A percentile compares a stretch with the other conserved stretches of the same genome.
Conservation (phyloP, 257 asterid species). For the Solanum arcanum region DNA sequence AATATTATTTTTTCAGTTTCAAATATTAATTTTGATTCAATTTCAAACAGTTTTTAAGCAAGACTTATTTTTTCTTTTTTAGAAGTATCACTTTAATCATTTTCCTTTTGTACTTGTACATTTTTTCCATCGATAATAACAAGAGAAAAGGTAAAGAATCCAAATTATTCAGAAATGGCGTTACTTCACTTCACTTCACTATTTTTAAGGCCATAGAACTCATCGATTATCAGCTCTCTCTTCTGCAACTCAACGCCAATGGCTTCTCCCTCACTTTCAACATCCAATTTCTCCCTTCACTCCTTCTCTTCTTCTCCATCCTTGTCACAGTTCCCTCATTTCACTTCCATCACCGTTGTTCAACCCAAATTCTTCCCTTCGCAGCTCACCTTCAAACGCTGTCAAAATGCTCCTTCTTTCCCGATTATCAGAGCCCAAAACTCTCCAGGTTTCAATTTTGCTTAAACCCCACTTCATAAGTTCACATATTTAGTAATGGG, state of each 20-base stretch:
- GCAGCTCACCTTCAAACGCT: slow-evolving; percentile 13
- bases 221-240: not conserved
- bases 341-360: slow-evolving; percentile 13
- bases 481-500: not conserved
- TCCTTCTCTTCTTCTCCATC: not conserved
- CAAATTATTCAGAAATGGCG: not conserved
- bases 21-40: too few relatives aligned
- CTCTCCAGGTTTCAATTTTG: slow-evolving; percentile 21
- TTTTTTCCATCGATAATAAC: not conserved
- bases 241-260: not conserved
- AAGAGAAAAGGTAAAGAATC: not conserved
- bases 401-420: slow-evolving; percentile 8
- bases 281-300: not conserved
- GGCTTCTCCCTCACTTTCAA: not conserved
- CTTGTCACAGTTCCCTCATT: slow-evolving; percentile 1
- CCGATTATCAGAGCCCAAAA: slow-evolving; percentile 37
- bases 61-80: too few relatives aligned
- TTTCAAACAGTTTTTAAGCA: too few relatives aligned
- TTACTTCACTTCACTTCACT: not conserved
- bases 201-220: not conserved
- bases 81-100: too few relatives aligned
- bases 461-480: not conserved
- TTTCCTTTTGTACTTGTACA: not conserved
- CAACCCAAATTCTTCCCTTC: slow-evolving; percentile 10
- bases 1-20: too few relatives aligned